Evolutionary conservation across 805 yeast genomes (phyloP).

Genomic region (Wickerhamomyces bovis): DNA sequence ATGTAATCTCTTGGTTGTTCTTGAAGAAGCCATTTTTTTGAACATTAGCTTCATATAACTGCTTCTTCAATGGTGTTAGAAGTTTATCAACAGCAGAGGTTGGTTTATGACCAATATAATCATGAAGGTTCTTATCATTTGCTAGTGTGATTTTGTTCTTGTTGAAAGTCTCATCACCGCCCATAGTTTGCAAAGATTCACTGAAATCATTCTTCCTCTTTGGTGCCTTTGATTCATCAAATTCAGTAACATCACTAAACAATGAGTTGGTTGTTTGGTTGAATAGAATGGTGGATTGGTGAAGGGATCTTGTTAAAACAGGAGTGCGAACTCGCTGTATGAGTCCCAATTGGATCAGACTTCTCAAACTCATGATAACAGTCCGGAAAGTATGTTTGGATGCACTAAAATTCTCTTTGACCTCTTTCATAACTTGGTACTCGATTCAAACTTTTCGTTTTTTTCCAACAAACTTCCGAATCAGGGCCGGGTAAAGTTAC

Average conservation of each 20-base stretch:
- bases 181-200: constrained; percentile 22
- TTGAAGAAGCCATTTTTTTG: constrained; percentile 58
- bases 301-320: not conserved
- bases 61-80: constrained; percentile 65
- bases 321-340: not conserved
- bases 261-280: constrained; percentile 8
- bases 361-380: not conserved
- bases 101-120: constrained; percentile 43
- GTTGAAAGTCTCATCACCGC: constrained; percentile 15
- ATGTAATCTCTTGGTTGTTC: constrained; percentile 41
- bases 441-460: not conserved
- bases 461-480: not conserved
- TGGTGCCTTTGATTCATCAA: constrained; percentile 8
- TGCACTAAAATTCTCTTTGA: not conserved
- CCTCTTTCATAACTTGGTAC: not conserved
- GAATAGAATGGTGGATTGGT: not conserved
- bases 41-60: constrained; percentile 58
- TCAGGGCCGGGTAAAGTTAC: not conserved
- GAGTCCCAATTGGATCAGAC: not conserved
- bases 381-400: not conserved
- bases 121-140: constrained; percentile 37
- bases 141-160: constrained; percentile 25
- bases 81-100: constrained; percentile 48
- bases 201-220: constrained; percentile 17
- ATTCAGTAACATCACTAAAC: constrained; percentile 22